Evolutionary conservation across 768 basidiomycete species (phyloP).

Genomic region (Ramaria sp.): DNA sequence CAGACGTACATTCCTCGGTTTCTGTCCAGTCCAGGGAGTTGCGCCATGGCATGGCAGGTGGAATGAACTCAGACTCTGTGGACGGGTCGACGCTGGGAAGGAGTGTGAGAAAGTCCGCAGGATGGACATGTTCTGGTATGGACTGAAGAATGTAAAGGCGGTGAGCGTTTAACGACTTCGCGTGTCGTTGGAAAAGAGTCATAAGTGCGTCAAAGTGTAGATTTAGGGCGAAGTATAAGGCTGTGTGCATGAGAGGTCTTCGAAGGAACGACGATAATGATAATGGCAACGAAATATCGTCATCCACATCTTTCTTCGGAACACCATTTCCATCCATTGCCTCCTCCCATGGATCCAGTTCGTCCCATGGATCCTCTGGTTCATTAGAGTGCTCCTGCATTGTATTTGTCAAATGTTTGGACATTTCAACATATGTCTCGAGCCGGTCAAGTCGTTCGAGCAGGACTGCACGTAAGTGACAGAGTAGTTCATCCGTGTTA

Average conservation of each 20-base stretch:
- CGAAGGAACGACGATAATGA: slow-evolving; percentile 55
- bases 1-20: slow-evolving; percentile 28
- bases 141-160: slow-evolving; percentile 60
- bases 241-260: slow-evolving; percentile 42
- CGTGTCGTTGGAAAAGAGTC: slow-evolving; percentile 48
- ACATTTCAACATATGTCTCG: slow-evolving; percentile 53
- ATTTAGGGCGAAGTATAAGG: slow-evolving; percentile 55
- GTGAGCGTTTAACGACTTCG: slow-evolving; percentile 47
- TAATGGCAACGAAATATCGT: slow-evolving; percentile 29
- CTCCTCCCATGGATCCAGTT: slow-evolving; percentile 56
- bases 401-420: slow-evolving; percentile 13
- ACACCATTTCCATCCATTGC: slow-evolving; percentile 16
- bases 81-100: slow-evolving; percentile 50
- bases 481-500: slow-evolving; percentile 55
- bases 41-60: slow-evolving; percentile 35
- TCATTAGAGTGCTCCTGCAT: slow-evolving; percentile 35
- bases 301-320: slow-evolving; percentile 16
- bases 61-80: slow-evolving; percentile 31
- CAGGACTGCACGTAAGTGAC: slow-evolving; percentile 54
- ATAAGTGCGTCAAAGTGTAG: slow-evolving; percentile 48
- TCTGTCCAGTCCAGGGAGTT: slow-evolving; percentile 50
- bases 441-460: slow-evolving; percentile 57
- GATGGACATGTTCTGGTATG: slow-evolving; percentile 65
- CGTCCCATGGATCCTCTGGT: slow-evolving; percentile 39
- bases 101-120: slow-evolving; percentile 46